These are phyloP conservation scores for Ganoderma resinaceum DNA, from an alignment of 1,284 basidiomycete genomes.

Conservation along the genomic window DNA sequence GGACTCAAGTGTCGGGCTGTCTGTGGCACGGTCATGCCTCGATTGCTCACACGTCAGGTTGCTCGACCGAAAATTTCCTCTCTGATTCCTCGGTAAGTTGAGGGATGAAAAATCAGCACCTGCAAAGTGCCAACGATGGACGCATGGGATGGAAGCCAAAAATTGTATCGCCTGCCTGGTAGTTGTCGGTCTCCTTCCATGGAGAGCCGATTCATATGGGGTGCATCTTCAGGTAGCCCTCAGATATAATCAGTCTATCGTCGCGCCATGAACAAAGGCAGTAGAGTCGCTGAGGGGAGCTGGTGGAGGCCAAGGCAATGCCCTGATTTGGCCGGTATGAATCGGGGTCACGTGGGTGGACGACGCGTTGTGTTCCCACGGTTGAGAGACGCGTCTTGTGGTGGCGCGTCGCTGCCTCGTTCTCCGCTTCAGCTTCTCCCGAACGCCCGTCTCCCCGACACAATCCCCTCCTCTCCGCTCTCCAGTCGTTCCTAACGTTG, in stretches of 20 bases:
- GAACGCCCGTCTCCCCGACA: slow-evolving; percentile 9
- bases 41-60: not conserved
- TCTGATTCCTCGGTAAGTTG: not conserved
- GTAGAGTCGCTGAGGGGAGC: not conserved
- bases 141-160: not conserved
- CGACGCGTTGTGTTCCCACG: slow-evolving; percentile 31
- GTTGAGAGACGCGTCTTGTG: slow-evolving; percentile 27
- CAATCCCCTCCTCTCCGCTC: not conserved
- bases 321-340: slow-evolving; percentile 2
- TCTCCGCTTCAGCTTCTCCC: not conserved
- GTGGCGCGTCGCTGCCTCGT: slow-evolving; percentile 1
- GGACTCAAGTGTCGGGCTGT: not conserved
- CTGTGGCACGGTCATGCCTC: not conserved
- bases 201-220: not conserved
- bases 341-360: slow-evolving; percentile 25
- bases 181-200: not conserved
- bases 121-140: not conserved
- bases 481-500: not conserved
- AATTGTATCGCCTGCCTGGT: too few relatives aligned
- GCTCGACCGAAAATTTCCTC: not conserved
- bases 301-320: not conserved
- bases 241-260: not conserved
- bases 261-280: not conserved
- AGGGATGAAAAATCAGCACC: not conserved
- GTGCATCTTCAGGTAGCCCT: not conserved